Evolutionary conservation across 1,139 yeast species (phyloP).

Genomic region (Pichia sp.): DNA sequence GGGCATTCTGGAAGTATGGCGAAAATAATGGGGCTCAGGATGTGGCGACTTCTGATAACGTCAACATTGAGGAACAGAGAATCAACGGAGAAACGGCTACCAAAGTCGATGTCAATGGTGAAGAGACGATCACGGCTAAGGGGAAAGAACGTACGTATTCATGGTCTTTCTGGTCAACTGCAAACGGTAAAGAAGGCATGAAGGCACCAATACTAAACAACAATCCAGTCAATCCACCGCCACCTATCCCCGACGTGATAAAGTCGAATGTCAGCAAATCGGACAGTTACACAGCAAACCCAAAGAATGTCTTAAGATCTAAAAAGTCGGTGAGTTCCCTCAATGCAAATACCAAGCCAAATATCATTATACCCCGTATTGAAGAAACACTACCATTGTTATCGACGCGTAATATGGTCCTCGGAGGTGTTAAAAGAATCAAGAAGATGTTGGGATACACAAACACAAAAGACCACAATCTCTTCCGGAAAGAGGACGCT

Average conservation of each 20-base stretch:
- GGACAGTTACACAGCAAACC: slow-evolving; percentile 6
- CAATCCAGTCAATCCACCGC: neutral
- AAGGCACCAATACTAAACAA: neutral
- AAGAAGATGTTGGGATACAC: slow-evolving; percentile 21
- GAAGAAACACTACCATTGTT: slow-evolving; percentile 33
- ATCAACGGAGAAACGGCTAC: neutral
- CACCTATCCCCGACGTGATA: slow-evolving; percentile 25
- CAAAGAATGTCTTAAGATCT: too few relatives aligned
- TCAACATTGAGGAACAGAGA: slow-evolving; percentile 4
- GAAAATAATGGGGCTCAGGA: neutral
- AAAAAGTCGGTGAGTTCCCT: neutral
- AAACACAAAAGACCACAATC: slow-evolving; percentile 22
- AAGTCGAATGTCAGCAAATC: slow-evolving; percentile 26
- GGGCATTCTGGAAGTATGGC: slow-evolving; percentile 29
- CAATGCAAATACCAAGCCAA: slow-evolving; percentile 13
- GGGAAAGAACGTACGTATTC: slow-evolving; percentile 13
- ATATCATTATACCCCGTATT: slow-evolving; percentile 35
- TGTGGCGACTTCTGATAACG: neutral
- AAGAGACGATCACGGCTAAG: neutral
- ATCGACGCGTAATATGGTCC: slow-evolving; percentile 19
- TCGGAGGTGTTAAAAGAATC: slow-evolving; percentile 19
- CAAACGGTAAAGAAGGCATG: neutral
- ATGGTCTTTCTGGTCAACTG: slow-evolving; percentile 30
- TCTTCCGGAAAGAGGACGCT: slow-evolving; percentile 31
- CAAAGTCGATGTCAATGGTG: slow-evolving; percentile 12